phyloP scores from a whole-genome alignment of 1,284 basidiomycete genomes.

The Meira miltonrushii region DNA sequence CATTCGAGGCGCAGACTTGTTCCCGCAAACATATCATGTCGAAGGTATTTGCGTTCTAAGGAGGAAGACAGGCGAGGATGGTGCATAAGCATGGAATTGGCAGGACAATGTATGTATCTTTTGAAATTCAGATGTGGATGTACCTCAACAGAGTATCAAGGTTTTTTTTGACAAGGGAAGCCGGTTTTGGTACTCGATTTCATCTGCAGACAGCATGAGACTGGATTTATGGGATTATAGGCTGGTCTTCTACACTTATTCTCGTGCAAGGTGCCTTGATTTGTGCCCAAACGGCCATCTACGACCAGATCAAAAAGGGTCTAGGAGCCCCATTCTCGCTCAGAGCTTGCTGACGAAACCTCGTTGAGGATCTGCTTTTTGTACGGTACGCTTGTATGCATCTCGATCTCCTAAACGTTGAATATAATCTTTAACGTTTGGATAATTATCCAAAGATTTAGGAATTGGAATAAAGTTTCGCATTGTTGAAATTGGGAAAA shows the following conservation, averaged over 20 bases:
- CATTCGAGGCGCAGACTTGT: slow-evolving; percentile 48
- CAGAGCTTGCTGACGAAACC: no score
- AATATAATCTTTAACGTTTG: neutral
- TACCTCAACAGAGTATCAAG: no score
- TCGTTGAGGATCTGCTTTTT: slow-evolving; percentile 2
- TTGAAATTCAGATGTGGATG: no score
- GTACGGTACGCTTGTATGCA: neutral
- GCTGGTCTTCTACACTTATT: slow-evolving; percentile 44
- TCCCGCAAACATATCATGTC: slow-evolving; percentile 51
- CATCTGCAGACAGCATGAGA: no score
- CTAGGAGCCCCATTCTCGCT: slow-evolving; percentile 30
- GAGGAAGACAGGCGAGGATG: no score
- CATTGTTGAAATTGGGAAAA: neutral
- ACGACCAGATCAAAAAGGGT: slow-evolving; percentile 37
- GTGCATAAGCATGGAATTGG: neutral
- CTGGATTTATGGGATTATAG: slow-evolving; percentile 47
- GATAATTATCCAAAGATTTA: neutral
- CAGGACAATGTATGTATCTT: no score
- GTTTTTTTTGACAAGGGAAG: no score
- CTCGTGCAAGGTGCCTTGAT: slow-evolving; percentile 45
- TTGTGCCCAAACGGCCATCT: slow-evolving; percentile 38
- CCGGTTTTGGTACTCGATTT: no score
- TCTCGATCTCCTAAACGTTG: neutral
- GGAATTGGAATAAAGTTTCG: neutral
- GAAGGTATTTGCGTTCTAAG: slow-evolving; percentile 46